Percentiles rank a stretch among this genome's conserved stretches.
Evolutionary conservation across 1,284 basidiomycete species (phyloP).

Genomic region (Phylloboletellus chloephorus): DNA sequence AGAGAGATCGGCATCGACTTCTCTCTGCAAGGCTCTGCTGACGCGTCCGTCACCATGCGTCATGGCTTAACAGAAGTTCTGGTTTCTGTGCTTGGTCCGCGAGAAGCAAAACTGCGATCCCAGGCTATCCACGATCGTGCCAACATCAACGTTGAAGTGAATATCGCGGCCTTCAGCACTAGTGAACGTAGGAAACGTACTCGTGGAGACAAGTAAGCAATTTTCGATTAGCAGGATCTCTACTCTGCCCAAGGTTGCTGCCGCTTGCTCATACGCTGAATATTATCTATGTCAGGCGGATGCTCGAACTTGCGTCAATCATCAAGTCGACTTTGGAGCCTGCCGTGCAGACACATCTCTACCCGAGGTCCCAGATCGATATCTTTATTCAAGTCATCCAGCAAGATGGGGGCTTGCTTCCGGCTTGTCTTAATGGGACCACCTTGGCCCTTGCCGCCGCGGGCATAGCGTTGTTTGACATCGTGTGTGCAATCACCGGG

Average conservation of each 20-base stretch:
- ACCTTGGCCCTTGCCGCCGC: conserved; percentile 88
- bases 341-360: conserved; percentile 84
- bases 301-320: conserved; percentile 80
- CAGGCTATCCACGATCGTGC: conserved; percentile 79
- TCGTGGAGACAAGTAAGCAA: conserved; percentile 81
- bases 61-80: conserved; percentile 90
- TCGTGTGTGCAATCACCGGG: conserved; percentile 81
- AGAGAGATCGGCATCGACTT: conserved; percentile 80
- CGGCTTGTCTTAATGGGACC: conserved; percentile 91
- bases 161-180: conserved; percentile 81
- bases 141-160: conserved; percentile 81
- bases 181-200: conserved; percentile 71
- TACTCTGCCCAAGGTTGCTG: neutral
- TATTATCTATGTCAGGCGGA: conserved; percentile 53
- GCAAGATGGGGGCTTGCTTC: conserved; percentile 91
- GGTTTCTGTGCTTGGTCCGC: conserved; percentile 86
- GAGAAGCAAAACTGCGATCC: conserved; percentile 76
- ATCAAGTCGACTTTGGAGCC: conserved; percentile 95
- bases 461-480: conserved; percentile 87
- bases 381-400: conserved; percentile 90
- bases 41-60: conserved; percentile 79
- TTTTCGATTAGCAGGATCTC: conserved; percentile 2
- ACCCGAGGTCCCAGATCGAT: conserved; percentile 92
- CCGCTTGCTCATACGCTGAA: conserved; percentile 8
- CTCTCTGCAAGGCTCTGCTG: conserved; percentile 69